Base-by-base conservation (phyloP, 768 basidiomycete genomes). In the Coprinopsis sp. region DNA sequence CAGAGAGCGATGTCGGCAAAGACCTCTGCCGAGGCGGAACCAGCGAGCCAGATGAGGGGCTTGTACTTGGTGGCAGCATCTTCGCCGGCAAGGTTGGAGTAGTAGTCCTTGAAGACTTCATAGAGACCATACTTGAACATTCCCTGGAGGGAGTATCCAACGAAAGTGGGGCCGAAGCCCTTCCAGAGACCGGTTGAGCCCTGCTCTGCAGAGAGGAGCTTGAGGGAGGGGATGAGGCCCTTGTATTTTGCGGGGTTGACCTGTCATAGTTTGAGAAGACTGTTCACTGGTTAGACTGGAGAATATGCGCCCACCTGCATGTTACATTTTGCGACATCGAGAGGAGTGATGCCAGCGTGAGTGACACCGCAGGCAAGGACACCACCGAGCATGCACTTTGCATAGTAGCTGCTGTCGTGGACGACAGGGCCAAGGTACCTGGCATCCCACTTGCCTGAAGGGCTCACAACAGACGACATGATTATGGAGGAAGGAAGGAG, bases 71-170 rank as follows among this genome's bases (percentile, higher is more conserved):
- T 66, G 21, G 87, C 64, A 33, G 78, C 70, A 63, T 91, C 88
- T 66, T 94, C 84, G 43, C 93, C 93, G 52, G 91, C 84, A 54
- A 85, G 62, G 78, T 93, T 93, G 77, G 82, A 82, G 79, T 93
- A 94, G 53, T 62, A 49, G 66, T 96, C 93, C 77, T 95, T 97
- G 87, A 94, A 97, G 62, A 87, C 66, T 71, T 97, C 93, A 66
- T 96, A 96, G 65, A 94, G 88, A 73, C 94, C 94, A 67, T 91
- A 96, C 72, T 97, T 97, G 86, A 95, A 92, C 81, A 93, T 84
- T 64, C 94, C 94, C 72, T 96, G 94, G 58, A 92, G 78, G 7
- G 91, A 90, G 75, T 94, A 94, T 53, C 94, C 92, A 68, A 95
- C 74, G 52, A 92, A 74, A 50, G 94, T 97, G 44, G 94, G 94